Conservation (phyloP, 2,329 filamentous ascomycete species). For the Calonectria pteridis region DNA sequence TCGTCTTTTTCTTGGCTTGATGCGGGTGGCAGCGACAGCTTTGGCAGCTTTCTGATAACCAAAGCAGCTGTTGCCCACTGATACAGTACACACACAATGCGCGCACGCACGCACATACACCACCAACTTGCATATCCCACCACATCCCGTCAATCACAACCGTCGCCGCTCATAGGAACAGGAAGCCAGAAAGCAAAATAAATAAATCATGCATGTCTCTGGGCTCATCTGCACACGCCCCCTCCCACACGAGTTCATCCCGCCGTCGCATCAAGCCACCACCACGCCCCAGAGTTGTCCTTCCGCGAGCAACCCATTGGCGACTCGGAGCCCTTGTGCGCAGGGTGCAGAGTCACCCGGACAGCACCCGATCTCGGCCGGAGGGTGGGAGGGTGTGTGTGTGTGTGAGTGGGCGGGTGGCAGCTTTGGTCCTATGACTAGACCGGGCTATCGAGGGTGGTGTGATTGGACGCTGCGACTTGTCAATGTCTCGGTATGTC, state of each 20-base stretch:
- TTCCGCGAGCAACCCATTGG: background rate
- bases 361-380: constrained; percentile 22
- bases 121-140: background rate
- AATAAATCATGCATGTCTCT: background rate
- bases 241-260: constrained; percentile 20
- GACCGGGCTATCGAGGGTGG: background rate
- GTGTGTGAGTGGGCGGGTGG: background rate
- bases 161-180: background rate
- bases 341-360: constrained; percentile 19
- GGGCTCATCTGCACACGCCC: constrained; percentile 22
- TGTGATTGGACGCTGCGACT: constrained; percentile 15
- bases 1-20: background rate
- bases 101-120: background rate
- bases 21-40: background rate
- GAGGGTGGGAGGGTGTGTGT: background rate
- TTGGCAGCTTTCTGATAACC: background rate
- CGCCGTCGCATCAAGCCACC: constrained; percentile 18
- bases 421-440: constrained; percentile 15
- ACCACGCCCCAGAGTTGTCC: background rate
- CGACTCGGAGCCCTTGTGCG: background rate
- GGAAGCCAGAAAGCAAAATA: background rate
- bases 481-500: constrained; percentile 9
- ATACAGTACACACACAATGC: background rate
- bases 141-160: background rate
- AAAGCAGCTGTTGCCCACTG: background rate